phyloP scores from a whole-genome alignment of 306 rosid genomes.

The Abrus precatorius region DNA sequence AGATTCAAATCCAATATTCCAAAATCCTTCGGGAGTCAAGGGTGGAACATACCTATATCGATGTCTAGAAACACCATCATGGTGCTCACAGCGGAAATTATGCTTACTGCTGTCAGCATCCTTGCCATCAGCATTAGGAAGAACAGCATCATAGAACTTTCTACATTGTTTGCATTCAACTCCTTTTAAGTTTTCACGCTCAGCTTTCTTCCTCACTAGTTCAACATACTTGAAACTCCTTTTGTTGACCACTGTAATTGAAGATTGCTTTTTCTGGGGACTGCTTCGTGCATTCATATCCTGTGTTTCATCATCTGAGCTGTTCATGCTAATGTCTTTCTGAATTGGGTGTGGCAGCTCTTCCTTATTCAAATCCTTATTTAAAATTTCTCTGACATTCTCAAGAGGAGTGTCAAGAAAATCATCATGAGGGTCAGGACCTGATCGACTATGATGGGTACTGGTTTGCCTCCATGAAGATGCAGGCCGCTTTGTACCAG shows the following conservation, averaged over 20 bases:
- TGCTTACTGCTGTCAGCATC: slow-evolving; percentile 53
- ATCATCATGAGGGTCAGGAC: slow-evolving; percentile 88
- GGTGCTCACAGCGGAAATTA: slow-evolving; percentile 84
- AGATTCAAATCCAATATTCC: slow-evolving; percentile 98
- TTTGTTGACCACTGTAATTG: slow-evolving; percentile 50
- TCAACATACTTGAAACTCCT: slow-evolving; percentile 81
- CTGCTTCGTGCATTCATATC: slow-evolving; percentile 66
- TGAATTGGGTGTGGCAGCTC: slow-evolving; percentile 42
- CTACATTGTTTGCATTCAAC: slow-evolving; percentile 94
- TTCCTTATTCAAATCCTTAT: slow-evolving; percentile 57
- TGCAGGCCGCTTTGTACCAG: slow-evolving; percentile 76
- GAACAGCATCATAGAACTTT: slow-evolving; percentile 92
- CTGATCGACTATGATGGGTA: slow-evolving; percentile 71
- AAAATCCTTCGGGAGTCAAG: slow-evolving; percentile 97
- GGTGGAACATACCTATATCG: slow-evolving; percentile 92
- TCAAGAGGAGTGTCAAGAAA: slow-evolving; percentile 94
- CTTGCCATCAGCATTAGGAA: slow-evolving; percentile 66
- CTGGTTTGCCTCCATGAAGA: slow-evolving; percentile 87
- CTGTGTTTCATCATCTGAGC: slow-evolving; percentile 88
- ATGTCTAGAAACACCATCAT: slow-evolving; percentile 96
- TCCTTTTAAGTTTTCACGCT: slow-evolving; percentile 88
- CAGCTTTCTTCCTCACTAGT: slow-evolving; percentile 94
- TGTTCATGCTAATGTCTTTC: slow-evolving; percentile 50
- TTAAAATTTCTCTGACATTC: slow-evolving; percentile 73
- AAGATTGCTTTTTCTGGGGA: slow-evolving; percentile 62